Base-by-base conservation (phyloP, 495 filamentous ascomycete species). In the Hypoxylon intermedium region DNA sequence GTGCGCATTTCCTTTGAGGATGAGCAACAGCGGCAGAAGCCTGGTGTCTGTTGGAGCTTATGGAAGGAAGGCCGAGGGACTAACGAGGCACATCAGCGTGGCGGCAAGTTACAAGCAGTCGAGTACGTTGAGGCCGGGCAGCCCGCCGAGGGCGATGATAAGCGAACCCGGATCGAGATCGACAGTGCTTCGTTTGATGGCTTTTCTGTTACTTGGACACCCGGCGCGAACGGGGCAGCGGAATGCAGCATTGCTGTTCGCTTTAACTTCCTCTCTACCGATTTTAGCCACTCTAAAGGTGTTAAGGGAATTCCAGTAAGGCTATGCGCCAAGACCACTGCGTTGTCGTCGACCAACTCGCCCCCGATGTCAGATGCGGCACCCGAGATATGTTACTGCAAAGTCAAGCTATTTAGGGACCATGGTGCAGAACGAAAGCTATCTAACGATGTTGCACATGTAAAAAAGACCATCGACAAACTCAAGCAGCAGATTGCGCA, bases 271-370 rank as follows among this genome's bases (percentile, higher is more conserved):
- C 82, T 98, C 0, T 98, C 94, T 0, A 98, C 93, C 9, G 94
- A 98, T 68, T 98, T 98, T 70, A 98, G 92, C 69, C 92, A 96
- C 66, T 97, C 94, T 5, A 98, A 98, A 63, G 94, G 94, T 23
- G 93, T 98, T 23, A 98, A 97, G 71, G 94, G 94, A 13, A 95
- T 96, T 51, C 91, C 93, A 0, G 92, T 98, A 9, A 76, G 94
- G 36, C 80, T 98, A 3, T 98, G 93, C 69, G 85, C 92, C 3
- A 97, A 97, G 72, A 97, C 93, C 0, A 87, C 92, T 43, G 69
- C 84, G 12, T 60, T 89, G 0, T 72, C 82, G 18, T 73, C 81
- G 2, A 71, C 73, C 24, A 77, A 79, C 3, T 76, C 75, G 23
- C 70, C 81, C 2, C 67, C 74, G 0, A 65, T 75, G 5, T 68